Percentiles rank a stretch among this genome's conserved stretches.
phyloP scores from a whole-genome alignment of 352 stramenopile species.

The Phytopythium litorale region DNA sequence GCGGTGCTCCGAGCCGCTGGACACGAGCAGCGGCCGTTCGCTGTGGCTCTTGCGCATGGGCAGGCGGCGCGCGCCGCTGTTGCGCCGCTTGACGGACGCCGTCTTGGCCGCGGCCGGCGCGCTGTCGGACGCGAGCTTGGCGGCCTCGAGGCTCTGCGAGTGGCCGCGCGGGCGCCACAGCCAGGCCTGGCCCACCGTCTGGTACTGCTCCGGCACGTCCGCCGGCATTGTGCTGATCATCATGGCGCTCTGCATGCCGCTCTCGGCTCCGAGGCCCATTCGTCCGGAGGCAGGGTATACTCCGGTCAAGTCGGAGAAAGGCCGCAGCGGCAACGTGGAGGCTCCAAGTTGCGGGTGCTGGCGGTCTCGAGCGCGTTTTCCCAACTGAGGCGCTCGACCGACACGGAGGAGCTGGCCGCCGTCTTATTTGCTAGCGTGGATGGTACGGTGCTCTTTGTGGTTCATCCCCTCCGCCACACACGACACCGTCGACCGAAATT shows the following conservation, averaged over 20 bases:
- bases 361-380: conserved; percentile 2
- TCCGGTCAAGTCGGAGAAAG: not conserved
- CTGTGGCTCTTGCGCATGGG: conserved; percentile 35
- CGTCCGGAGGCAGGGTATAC: not conserved
- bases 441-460: not conserved
- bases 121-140: conserved; percentile 3
- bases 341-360: not conserved
- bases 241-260: conserved; percentile 2
- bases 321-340: not conserved
- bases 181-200: conserved; percentile 33
- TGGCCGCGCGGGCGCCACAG: conserved; percentile 17
- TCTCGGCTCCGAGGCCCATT: conserved; percentile 4
- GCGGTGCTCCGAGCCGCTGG: conserved; percentile 33
- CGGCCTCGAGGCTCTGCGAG: conserved; percentile 24
- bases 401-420: not conserved
- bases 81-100: conserved; percentile 23
- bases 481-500: not conserved
- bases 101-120: conserved; percentile 13
- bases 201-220: conserved; percentile 25
- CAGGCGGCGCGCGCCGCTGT: conserved; percentile 16
- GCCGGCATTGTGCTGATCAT: not conserved
- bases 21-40: conserved; percentile 19
- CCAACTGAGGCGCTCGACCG: not conserved
- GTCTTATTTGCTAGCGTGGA: not conserved
- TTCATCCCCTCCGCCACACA: not conserved